Percentiles rank a stretch among this genome's conserved stretches.
phyloP scores from a whole-genome alignment of 2,329 filamentous ascomycete genomes.

The Dothiorella sarmentorum region DNA sequence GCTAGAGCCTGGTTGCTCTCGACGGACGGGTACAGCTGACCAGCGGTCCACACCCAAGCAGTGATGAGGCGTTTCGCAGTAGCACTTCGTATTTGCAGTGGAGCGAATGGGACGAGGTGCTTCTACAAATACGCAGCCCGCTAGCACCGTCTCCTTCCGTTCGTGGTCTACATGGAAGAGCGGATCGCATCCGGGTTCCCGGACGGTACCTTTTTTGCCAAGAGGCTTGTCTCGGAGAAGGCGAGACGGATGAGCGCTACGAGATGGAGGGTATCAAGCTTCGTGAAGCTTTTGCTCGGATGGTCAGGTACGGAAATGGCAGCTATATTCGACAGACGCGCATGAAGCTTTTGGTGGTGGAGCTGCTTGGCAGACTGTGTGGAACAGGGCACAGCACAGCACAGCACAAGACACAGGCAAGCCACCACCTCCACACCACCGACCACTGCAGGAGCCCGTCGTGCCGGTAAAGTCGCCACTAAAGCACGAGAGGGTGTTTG shows the following conservation, averaged over 20 bases:
- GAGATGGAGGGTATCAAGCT: background rate
- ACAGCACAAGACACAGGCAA: background rate
- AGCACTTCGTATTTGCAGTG: background rate
- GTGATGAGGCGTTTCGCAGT: background rate
- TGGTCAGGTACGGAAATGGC: background rate
- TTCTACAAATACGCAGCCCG: background rate
- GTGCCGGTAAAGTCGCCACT: background rate
- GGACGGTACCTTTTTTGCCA: background rate
- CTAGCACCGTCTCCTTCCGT: background rate
- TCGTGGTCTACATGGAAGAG: background rate
- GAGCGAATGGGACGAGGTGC: background rate
- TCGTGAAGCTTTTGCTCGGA: background rate
- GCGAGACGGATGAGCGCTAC: background rate
- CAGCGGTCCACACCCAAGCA: background rate
- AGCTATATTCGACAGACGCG: background rate
- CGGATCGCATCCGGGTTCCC: background rate
- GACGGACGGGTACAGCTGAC: background rate
- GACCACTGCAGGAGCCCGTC: background rate
- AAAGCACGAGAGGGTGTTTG: background rate
- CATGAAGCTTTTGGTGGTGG: background rate
- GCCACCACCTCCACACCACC: background rate
- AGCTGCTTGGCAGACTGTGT: background rate
- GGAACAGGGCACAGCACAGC: background rate
- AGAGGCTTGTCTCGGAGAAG: constrained; percentile 1
- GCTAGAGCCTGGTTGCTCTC: background rate